phyloP scores from a whole-genome alignment of 305 asterid species.

The Fraxinus ornus region DNA sequence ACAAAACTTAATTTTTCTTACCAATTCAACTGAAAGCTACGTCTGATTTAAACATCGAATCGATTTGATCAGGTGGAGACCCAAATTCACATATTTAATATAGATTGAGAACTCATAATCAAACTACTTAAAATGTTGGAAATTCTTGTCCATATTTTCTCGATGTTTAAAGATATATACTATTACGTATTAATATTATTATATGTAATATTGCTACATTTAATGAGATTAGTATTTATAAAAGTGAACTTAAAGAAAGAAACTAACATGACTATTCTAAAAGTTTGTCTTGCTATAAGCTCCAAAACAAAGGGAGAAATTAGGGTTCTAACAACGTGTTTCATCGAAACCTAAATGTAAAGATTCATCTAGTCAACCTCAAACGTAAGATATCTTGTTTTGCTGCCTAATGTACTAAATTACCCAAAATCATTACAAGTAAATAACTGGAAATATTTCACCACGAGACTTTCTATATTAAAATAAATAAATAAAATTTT shows the following conservation, averaged over 20 bases:
- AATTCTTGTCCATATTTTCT: no score
- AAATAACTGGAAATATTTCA: conserved; percentile 9
- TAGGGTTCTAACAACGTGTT: background rate
- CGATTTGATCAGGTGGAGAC: no score
- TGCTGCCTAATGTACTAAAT: conserved; percentile 6
- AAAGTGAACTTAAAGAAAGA: background rate
- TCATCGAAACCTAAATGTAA: background rate
- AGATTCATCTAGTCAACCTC: background rate
- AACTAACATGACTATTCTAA: background rate
- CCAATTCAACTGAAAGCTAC: background rate
- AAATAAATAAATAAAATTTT: background rate
- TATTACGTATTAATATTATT: no score
- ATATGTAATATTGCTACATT: no score
- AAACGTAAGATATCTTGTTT: conserved; percentile 9
- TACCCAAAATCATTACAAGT: conserved; percentile 28
- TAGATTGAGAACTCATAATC: no score
- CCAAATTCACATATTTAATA: no score
- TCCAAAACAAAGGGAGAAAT: background rate
- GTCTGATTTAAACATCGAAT: no score
- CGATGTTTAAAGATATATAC: no score
- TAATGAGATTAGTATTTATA: no score
- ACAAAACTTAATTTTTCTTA: background rate
- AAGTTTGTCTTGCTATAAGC: background rate
- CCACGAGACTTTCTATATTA: conserved; percentile 16
- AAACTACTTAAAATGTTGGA: no score